phyloP scores from a whole-genome alignment of 2,329 filamentous ascomycete genomes.

The Malbranchea zuffiana region DNA sequence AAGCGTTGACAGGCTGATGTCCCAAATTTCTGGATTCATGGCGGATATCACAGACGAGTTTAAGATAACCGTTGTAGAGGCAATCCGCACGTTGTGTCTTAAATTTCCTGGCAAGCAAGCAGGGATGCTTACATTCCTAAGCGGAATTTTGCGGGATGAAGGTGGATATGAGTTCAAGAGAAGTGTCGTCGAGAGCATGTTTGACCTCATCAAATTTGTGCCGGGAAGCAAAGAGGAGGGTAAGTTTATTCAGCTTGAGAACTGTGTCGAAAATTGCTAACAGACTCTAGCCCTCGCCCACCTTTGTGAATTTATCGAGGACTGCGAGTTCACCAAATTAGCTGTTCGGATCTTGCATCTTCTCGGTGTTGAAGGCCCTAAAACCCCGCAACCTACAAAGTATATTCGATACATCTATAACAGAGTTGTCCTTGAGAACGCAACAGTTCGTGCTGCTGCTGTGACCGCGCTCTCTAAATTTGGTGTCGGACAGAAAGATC shows the following conservation, averaged over 20 bases:
- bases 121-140: constrained; percentile 93
- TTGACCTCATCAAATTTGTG: constrained; percentile 97
- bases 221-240: constrained; percentile 67
- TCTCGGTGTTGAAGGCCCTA: constrained; percentile 86
- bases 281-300: constrained; percentile 61
- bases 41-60: constrained; percentile 98
- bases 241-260: constrained; percentile 19
- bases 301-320: constrained; percentile 97
- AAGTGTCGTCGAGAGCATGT: constrained; percentile 96
- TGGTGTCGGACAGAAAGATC: constrained; percentile 89
- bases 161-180: constrained; percentile 98
- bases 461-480: constrained; percentile 96
- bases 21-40: constrained; percentile 97
- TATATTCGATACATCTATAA: constrained; percentile 99
- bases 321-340: constrained; percentile 97
- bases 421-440: constrained; percentile 91
- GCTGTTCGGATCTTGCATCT: constrained; percentile 91
- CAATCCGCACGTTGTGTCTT: constrained; percentile 87
- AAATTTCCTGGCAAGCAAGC: constrained; percentile 99
- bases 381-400: constrained; percentile 91
- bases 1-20: constrained; percentile 94
- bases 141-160: constrained; percentile 91
- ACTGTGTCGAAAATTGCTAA: constrained; percentile 6
- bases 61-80: constrained; percentile 99
- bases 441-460: constrained; percentile 85